These are phyloP conservation scores for Epichloe aotearoae DNA, from an alignment of 2,329 filamentous ascomycete species.

Conservation along the genomic window DNA sequence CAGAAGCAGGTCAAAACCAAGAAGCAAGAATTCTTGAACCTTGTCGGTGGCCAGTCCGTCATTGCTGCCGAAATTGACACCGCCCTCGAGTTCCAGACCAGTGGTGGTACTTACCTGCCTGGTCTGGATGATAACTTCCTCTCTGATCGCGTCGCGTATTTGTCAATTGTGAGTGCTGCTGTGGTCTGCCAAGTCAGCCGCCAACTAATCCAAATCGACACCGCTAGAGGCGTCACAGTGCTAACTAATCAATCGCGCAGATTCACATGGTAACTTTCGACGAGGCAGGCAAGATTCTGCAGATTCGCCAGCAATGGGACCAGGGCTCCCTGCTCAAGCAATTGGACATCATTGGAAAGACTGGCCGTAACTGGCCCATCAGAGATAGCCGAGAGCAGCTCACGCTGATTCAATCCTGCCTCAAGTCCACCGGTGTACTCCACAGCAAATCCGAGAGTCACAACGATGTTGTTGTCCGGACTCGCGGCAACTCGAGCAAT, in stretches of 20 bases:
- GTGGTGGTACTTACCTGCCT: slow-evolving; percentile 78
- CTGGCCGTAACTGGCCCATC: slow-evolving; percentile 90
- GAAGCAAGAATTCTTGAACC: slow-evolving; percentile 60
- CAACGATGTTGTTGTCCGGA: slow-evolving; percentile 27
- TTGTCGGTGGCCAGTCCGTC: slow-evolving; percentile 56
- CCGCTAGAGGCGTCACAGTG: background rate
- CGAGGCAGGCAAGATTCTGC: slow-evolving; percentile 60
- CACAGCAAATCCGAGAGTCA: slow-evolving; percentile 20
- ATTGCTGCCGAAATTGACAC: slow-evolving; percentile 79
- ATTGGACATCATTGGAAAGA: slow-evolving; percentile 82
- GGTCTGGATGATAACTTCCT: slow-evolving; percentile 91
- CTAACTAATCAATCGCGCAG: slow-evolving; percentile 28
- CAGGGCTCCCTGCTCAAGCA: slow-evolving; percentile 87
- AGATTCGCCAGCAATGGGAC: slow-evolving; percentile 90
- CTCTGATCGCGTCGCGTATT: slow-evolving; percentile 61
- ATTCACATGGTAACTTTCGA: slow-evolving; percentile 84
- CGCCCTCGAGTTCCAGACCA: slow-evolving; percentile 64
- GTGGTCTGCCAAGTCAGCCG: background rate
- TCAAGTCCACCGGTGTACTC: slow-evolving; percentile 32
- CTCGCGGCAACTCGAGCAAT: slow-evolving; percentile 40
- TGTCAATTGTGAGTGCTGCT: slow-evolving; percentile 61
- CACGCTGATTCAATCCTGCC: slow-evolving; percentile 54
- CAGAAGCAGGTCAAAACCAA: slow-evolving; percentile 70
- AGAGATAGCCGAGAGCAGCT: slow-evolving; percentile 75
- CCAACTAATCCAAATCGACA: background rate